Evolutionary conservation across 441 rosid genomes (phyloP).

Genomic region (Gossypium gossypioides): DNA sequence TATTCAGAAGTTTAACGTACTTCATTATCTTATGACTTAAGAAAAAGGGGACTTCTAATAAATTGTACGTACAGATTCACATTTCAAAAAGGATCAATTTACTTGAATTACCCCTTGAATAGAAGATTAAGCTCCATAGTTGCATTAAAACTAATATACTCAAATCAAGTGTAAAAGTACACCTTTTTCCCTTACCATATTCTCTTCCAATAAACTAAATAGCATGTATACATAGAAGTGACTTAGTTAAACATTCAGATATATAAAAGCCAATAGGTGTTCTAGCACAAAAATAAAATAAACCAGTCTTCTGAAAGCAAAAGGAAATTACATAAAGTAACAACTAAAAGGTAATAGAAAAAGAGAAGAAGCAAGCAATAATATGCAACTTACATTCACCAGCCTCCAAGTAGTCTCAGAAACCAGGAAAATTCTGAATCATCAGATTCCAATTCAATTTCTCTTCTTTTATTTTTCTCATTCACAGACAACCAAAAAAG

Average conservation of each 20-base stretch:
- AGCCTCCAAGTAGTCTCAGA: background rate
- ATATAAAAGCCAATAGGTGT: background rate
- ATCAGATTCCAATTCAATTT: background rate
- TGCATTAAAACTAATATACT: background rate
- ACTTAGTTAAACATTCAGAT: background rate
- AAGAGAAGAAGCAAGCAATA: background rate
- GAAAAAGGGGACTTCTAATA: background rate
- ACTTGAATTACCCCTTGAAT: background rate
- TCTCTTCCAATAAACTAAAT: slow-evolving; percentile 1
- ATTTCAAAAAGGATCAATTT: background rate
- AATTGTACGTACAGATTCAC: background rate
- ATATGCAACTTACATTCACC: background rate
- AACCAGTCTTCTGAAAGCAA: background rate
- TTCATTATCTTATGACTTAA: background rate
- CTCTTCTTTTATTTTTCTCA: background rate
- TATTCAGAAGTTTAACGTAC: background rate
- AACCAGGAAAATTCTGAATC: background rate
- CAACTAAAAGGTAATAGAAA: background rate
- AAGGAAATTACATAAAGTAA: background rate
- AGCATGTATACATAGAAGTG: background rate
- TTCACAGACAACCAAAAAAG: background rate
- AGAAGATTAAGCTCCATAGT: background rate
- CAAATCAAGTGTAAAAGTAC: background rate
- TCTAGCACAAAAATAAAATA: background rate
- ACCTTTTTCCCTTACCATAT: background rate